These are phyloP conservation scores for Populus euphratica DNA, from an alignment of 345 rosid genomes.

Conservation along the genomic window DNA sequence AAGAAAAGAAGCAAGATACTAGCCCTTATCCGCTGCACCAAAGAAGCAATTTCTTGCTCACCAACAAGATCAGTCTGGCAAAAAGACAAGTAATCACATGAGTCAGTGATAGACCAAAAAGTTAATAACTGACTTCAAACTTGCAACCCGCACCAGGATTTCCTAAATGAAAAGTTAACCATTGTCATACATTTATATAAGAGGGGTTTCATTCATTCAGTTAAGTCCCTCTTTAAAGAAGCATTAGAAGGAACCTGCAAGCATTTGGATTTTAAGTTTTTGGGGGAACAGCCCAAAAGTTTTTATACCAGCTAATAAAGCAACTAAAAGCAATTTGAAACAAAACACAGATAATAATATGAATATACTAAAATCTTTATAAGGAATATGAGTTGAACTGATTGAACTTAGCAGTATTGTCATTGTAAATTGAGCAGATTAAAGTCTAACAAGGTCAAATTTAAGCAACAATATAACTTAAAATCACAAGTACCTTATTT, in stretches of 20 bases:
- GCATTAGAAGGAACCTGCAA: background rate
- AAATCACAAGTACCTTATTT: conserved; percentile 54
- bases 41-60: conserved; percentile 51
- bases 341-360: background rate
- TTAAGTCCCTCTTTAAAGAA: background rate
- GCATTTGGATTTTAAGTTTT: no score
- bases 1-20: conserved; percentile 9
- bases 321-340: background rate
- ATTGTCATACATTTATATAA: background rate
- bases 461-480: background rate
- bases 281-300: background rate
- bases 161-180: background rate
- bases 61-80: conserved; percentile 82
- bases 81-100: conserved; percentile 21
- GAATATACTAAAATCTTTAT: background rate
- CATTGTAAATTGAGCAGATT: background rate
- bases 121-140: background rate
- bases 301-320: background rate
- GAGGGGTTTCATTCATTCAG: conserved; percentile 1
- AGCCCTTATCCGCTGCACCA: conserved; percentile 79
- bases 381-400: background rate
- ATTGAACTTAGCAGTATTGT: background rate
- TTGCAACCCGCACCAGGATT: background rate
- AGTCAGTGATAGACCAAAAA: conserved; percentile 4
- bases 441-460: background rate